Base-by-base conservation (phyloP, 1,139 yeast species). In the Sugiyamaella grinbergsii region DNA sequence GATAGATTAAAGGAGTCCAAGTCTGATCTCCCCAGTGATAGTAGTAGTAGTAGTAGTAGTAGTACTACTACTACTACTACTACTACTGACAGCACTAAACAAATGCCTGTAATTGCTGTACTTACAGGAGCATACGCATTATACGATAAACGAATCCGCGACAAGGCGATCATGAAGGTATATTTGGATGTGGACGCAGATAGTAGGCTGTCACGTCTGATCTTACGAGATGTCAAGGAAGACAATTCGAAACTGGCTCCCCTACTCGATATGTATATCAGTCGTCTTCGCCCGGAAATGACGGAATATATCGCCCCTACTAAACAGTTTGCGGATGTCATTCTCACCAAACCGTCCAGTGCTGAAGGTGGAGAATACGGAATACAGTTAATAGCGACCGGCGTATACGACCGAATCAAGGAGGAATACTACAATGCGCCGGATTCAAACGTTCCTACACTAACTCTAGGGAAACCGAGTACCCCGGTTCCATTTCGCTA, bases 151-250 rank as follows among this genome's bases (percentile, higher is more conserved):
- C 74, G 73, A 28, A 67, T 91, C n/a, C 70, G 87, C 38, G 73
- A 73, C 3, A 59, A 77, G 64, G 82, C 93, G 0, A 75, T 81
- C 2, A 73, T 90, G 60, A 84, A 81, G 61, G 81, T 90, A 2
- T 91, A 84, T 62, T 76, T 90, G n/a, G 94, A 87, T 59, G 79
- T 91, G 57, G 97, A 91, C 65, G 81, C 94, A 1, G 98, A 91
- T 65, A 81, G 87, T 4, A 72, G 97, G 53, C 71, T 91, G 42
- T 83, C 88, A 13, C 77, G 95, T 55, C 82, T 93, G 87, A 85
- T 69, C 39, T 50, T 68, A 42, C 55, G 68, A 31, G 72, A 70
- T 46, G 55, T 58, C 23, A 44, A 44, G 28, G 50, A 54, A 18
- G 65, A 65, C 18, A 53, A 57, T 28, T 54, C 37, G 36, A 65